A percentile compares a stretch with the other conserved stretches of the same genome.
These are phyloP conservation scores for Gnomoniopsis smithogilvyi DNA, from an alignment of 2,329 filamentous ascomycete species.

Conservation along the genomic window DNA sequence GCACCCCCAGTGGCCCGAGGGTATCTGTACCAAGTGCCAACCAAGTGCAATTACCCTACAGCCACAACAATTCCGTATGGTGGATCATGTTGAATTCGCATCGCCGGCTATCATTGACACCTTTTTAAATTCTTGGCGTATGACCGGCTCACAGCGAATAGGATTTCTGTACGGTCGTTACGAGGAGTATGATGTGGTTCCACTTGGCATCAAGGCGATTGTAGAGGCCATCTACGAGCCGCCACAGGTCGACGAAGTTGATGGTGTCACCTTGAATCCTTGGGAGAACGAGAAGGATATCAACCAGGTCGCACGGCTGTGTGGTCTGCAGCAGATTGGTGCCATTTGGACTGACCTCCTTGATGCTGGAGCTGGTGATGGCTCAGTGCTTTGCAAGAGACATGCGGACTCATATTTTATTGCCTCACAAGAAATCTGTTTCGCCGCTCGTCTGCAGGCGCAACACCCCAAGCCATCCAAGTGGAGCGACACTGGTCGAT, in stretches of 20 bases:
- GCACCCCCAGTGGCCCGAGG: constrained; percentile 89
- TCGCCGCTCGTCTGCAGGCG: constrained; percentile 83
- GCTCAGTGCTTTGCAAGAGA: constrained; percentile 88
- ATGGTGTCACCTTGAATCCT: constrained; percentile 79
- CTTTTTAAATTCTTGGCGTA: constrained; percentile 91
- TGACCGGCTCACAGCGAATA: constrained; percentile 76
- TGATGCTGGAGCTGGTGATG: constrained; percentile 76
- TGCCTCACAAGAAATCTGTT: constrained; percentile 86
- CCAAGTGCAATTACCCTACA: constrained; percentile 95
- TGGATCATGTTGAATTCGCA: constrained; percentile 96
- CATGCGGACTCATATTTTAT: constrained; percentile 95
- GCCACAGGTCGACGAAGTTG: constrained; percentile 82
- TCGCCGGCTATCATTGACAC: constrained; percentile 79
- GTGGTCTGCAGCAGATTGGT: constrained; percentile 83
- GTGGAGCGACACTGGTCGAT: constrained; percentile 92
- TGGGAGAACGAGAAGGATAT: constrained; percentile 85
- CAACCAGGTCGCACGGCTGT: constrained; percentile 75
- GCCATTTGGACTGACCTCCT: constrained; percentile 93
- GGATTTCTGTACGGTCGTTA: constrained; percentile 92
- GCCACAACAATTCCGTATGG: constrained; percentile 91
- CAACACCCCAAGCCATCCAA: constrained; percentile 87
- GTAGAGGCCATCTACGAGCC: constrained; percentile 98
- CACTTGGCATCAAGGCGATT: constrained; percentile 89
- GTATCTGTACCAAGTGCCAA: constrained; percentile 97
- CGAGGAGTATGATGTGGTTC: constrained; percentile 86